A percentile compares a stretch with the other conserved stretches of the same genome.
phyloP scores from a whole-genome alignment of 805 yeast species.

The Helenozyma baotianmanensis region DNA sequence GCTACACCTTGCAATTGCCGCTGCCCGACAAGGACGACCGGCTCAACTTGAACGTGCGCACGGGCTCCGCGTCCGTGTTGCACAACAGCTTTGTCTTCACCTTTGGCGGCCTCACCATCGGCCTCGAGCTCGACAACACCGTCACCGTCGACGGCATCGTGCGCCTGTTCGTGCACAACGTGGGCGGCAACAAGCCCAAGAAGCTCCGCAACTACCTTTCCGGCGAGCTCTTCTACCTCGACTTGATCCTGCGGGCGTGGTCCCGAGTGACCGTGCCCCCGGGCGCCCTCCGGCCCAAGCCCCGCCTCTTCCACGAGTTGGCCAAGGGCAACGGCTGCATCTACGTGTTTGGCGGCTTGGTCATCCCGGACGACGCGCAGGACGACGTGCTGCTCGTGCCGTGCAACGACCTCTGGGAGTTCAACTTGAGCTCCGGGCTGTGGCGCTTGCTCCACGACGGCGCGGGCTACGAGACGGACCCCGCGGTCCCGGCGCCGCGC shows the following conservation, averaged over 20 bases:
- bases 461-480: slow-evolving; percentile 15
- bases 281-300: slow-evolving; percentile 26
- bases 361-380: slow-evolving; percentile 20
- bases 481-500: slow-evolving; percentile 33
- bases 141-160: slow-evolving; percentile 38
- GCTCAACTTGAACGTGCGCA: slow-evolving; percentile 52
- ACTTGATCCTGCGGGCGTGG: slow-evolving; percentile 60
- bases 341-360: slow-evolving; percentile 64
- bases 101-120: slow-evolving; percentile 65
- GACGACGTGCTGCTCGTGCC: slow-evolving; percentile 31
- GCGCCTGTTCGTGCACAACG: slow-evolving; percentile 30
- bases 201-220: slow-evolving; percentile 44
- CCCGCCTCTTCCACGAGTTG: slow-evolving; percentile 60
- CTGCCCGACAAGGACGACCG: slow-evolving; percentile 50
- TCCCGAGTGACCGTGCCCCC: slow-evolving; percentile 28
- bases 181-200: slow-evolving; percentile 21
- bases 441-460: slow-evolving; percentile 55
- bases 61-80: slow-evolving; percentile 61
- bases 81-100: slow-evolving; percentile 58
- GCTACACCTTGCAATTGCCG: slow-evolving; percentile 56
- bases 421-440: slow-evolving; percentile 44
- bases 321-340: slow-evolving; percentile 45
- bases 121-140: slow-evolving; percentile 40
- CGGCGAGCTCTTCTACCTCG: slow-evolving; percentile 58
- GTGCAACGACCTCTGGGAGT: slow-evolving; percentile 66